Evolutionary conservation across 2,329 filamentous ascomycete genomes (phyloP), one percentile per base, ranked within the genome.

Genomic region (Trichoderma asperellum): DNA sequence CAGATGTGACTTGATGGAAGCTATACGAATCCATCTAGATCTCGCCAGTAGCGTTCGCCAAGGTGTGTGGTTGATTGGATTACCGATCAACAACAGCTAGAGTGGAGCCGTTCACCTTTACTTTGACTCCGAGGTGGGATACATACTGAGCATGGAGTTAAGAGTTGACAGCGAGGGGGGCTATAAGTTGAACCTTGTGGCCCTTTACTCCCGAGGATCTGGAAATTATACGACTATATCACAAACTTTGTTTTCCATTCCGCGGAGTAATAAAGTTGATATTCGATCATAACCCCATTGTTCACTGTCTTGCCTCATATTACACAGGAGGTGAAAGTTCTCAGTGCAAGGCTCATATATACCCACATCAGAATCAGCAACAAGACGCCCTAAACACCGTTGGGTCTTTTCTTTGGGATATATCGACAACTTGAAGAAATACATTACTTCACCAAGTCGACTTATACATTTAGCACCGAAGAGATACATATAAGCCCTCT

Each of bases 191-290:
- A 67, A 52, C 55, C 63, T 67, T 67, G 63, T 67, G 63, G 63
- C 63, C 55, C 29, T 56, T 57, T 65, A 21, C 27, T 67, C 11
- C 24, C 35, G 55, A 55, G 16, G 27, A 37, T 29, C 24, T 57
- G 14, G 37, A 58, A 40, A 14, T 27, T 49, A 11, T 63, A 8
- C 37, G 47, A 37, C 47, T 24, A 43, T 56, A 47, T 12, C 35
- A 73, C 71, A 75, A 76, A 73, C 63, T 37, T 58, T 24, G 53
- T 10, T 55, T 68, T 21, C 21, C 24, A 32, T 12, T 59, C 16
- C 61, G 55, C 49, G n/a, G 47, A 43, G 16, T 24, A 21, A 35
- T n/a, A 32, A 18, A 43, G 49, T 64, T 64, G 49, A 37, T 8
- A 56, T 35, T 24, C 37, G 8, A 24, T 16, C 27, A 64, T 6